Conservation (phyloP, 2,329 filamentous ascomycete genomes). For the Thelonectria discophora region DNA sequence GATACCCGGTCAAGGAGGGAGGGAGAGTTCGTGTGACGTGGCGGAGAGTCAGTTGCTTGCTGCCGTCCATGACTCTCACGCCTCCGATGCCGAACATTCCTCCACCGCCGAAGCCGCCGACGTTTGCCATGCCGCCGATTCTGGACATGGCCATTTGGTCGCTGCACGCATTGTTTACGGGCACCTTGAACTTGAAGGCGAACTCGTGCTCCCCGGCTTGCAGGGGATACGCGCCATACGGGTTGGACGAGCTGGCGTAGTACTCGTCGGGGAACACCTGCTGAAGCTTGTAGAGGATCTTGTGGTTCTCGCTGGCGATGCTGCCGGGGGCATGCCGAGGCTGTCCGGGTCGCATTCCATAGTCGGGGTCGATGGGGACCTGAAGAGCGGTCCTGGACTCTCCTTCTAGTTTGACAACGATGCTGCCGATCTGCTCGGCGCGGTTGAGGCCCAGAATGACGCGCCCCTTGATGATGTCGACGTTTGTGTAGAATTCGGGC, state of each 20-base stretch:
- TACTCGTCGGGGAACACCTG: constrained; percentile 75
- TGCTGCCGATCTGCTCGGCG: constrained; percentile 74
- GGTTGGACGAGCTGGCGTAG: constrained; percentile 50
- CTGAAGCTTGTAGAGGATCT: constrained; percentile 78
- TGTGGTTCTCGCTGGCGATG: constrained; percentile 67
- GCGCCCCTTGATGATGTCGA: constrained; percentile 75
- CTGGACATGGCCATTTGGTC: constrained; percentile 62
- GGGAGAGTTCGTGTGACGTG: constrained; percentile 90
- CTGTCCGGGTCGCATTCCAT: constrained; percentile 45
- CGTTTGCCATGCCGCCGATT: constrained; percentile 62
- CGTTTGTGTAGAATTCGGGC: constrained; percentile 80
- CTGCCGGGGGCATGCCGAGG: constrained; percentile 51
- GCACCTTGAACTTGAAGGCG: constrained; percentile 79
- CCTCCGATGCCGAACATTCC: constrained; percentile 60
- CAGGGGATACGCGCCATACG: constrained; percentile 64
- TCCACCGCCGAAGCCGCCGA: constrained; percentile 59
- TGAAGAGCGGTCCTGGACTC: constrained; percentile 75
- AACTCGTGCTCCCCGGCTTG: constrained; percentile 78
- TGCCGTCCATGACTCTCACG: constrained; percentile 70
- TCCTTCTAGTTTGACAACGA: constrained; percentile 85
- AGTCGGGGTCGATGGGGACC: constrained; percentile 56
- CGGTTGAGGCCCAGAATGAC: constrained; percentile 67
- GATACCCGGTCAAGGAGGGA: constrained; percentile 87
- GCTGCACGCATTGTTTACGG: constrained; percentile 78
- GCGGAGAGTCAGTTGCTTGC: constrained; percentile 66